Conservation (phyloP, 768 basidiomycete genomes). For the Holtermannia corniformis region DNA sequence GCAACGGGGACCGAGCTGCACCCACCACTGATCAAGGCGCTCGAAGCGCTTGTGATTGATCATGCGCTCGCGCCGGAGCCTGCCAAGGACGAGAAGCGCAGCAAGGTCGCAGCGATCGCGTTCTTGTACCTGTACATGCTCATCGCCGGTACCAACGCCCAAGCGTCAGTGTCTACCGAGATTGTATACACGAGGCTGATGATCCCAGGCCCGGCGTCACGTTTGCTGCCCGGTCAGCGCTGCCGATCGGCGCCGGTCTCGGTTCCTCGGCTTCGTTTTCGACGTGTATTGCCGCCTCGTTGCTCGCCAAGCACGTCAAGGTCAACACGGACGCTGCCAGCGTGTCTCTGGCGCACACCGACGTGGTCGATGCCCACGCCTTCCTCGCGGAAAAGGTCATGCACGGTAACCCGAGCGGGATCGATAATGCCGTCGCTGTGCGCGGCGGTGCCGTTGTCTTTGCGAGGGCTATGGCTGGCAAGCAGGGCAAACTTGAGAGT, state of each 20-base stretch:
- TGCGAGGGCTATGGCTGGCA: conserved; percentile 64
- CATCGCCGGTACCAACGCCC: conserved; percentile 49
- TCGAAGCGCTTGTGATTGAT: conserved; percentile 45
- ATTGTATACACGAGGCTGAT: not conserved
- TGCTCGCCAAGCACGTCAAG: conserved; percentile 65
- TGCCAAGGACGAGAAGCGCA: conserved; percentile 36
- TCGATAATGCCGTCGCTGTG: conserved; percentile 89
- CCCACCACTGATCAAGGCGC: conserved; percentile 59
- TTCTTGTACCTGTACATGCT: conserved; percentile 93
- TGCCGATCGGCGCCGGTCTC: conserved; percentile 90
- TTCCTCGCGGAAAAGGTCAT: conserved; percentile 92
- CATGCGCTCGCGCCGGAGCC: conserved; percentile 27
- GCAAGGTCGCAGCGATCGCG: conserved; percentile 51
- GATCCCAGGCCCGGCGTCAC: conserved; percentile 63
- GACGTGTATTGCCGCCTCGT: conserved; percentile 66
- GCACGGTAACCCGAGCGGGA: conserved; percentile 93
- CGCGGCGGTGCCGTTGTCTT: conserved; percentile 89
- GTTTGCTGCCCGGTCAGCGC: conserved; percentile 71
- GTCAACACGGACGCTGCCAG: conserved; percentile 51
- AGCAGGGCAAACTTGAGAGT: conserved; percentile 69
- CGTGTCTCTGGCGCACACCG: conserved; percentile 56
- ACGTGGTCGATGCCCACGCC: conserved; percentile 83
- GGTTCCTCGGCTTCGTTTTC: conserved; percentile 97
- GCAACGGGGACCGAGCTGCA: conserved; percentile 58
- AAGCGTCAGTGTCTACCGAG: conserved; percentile 48